A percentile compares a stretch with the other conserved stretches of the same genome.
These are phyloP conservation scores for Vanrija sp. DNA, from an alignment of 1,284 basidiomycete species.

Conservation along the genomic window DNA sequence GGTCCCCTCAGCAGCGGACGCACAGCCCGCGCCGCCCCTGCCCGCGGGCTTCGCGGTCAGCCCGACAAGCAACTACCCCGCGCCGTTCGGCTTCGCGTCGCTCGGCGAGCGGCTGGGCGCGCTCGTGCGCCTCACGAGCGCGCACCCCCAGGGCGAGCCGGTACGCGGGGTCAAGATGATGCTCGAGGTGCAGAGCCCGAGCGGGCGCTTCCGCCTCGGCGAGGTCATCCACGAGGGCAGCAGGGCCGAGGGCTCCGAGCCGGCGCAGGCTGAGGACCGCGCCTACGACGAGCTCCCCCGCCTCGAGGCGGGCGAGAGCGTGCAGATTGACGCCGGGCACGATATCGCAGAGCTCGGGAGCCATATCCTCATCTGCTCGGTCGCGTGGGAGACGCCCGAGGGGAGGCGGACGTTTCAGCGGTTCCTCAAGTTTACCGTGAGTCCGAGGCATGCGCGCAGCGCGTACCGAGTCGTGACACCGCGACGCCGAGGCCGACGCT, in stretches of 20 bases:
- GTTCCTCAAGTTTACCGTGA: conserved; percentile 81
- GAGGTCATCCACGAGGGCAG: conserved; percentile 34
- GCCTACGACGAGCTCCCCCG: conserved; percentile 19
- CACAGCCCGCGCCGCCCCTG: conserved; percentile 13
- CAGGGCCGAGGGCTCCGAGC: conserved; percentile 1
- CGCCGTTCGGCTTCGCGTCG: conserved; percentile 30
- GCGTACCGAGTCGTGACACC: background rate
- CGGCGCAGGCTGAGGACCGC: conserved; percentile 9
- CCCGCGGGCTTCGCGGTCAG: conserved; percentile 26
- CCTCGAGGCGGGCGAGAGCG: conserved; percentile 21
- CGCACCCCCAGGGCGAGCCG: background rate
- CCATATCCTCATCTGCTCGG: conserved; percentile 39
- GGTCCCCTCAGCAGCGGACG: background rate
- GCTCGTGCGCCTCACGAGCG: conserved; percentile 22
- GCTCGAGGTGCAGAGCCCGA: conserved; percentile 39
- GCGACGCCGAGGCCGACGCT: background rate
- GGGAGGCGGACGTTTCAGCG: conserved; percentile 71
- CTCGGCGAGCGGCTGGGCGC: conserved; percentile 36
- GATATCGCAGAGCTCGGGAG: conserved; percentile 44
- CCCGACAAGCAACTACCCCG: conserved; percentile 36
- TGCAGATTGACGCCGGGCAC: conserved; percentile 28
- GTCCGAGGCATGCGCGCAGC: conserved; percentile 35
- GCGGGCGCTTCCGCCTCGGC: conserved; percentile 33
- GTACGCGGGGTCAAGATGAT: conserved; percentile 43
- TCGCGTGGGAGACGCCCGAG: conserved; percentile 53